Evolutionary conservation across 495 filamentous ascomycete species (phyloP), one percentile per base, ranked within the genome.

Genomic region (Talaromyces borbonicus): DNA sequence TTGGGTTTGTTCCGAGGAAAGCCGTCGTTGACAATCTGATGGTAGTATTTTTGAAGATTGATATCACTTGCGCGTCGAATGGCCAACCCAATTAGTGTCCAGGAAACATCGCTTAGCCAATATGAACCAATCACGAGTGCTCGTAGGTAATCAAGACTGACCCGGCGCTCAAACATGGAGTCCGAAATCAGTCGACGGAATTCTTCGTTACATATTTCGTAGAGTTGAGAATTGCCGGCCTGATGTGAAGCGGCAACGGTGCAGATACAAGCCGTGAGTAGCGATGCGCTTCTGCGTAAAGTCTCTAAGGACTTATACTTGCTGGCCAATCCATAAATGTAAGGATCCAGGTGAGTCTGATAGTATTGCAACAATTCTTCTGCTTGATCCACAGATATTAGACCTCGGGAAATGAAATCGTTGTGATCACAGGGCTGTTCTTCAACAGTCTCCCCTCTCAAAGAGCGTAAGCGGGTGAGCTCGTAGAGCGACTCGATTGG

Each of bases 31-130:
- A 62, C 23, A 2, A 59, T 56, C 9, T 52, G 56, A 30, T 51
- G 49, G 39, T 56, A 57, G 30, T 52, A 56, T 16, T 56, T 60
- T 49, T 66, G 65, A 5, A 72, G 50, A 20, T 64, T 56, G 43
- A 70, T 57, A 40, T 70, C 68, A 0, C 64, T 68, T 16, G 65
- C 62, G 0, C 68, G 65, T 4, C 68, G 63, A 11, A 72, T 60
- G 9, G 68, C 68, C 43, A 65, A 57, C 8, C 67, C 67, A 8
- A 60, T 61, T 2, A 67, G 49, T 7, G 62, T 68, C 56, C 68
- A 63, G 7, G 62, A 66, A 1, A 69, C 59, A 30, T 66, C 66
- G 1, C 59, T 57, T 24, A 72, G 51, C 68, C 68, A 72, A 50
- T 69, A 72, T 0, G 65, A 64, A 3, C 57, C 66, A 15, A 69